These are phyloP conservation scores for Trichosanthes cucumerina DNA, from an alignment of 306 rosid species.

Conservation along the genomic window DNA sequence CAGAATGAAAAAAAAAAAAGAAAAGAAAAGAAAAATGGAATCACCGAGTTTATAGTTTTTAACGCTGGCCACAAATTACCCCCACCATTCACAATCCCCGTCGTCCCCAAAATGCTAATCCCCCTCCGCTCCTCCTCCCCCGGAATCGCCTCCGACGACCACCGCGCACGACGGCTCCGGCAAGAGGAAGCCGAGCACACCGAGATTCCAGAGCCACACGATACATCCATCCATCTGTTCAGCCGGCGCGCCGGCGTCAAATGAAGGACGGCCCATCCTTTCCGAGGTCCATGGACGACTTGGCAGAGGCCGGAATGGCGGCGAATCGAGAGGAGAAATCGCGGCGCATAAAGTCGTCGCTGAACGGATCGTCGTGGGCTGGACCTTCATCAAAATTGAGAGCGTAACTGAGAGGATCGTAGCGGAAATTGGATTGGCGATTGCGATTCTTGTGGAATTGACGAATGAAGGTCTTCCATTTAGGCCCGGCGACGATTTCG, in stretches of 20 bases:
- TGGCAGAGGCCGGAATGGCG: constrained; percentile 32
- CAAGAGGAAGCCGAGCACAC: background rate
- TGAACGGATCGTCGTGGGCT: constrained; percentile 9
- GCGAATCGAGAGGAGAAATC: constrained; percentile 54
- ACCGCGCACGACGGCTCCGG: background rate
- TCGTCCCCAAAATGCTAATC: background rate
- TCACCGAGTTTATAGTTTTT: background rate
- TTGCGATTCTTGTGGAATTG: constrained; percentile 26
- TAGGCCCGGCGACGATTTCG: constrained; percentile 55
- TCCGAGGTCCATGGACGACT: constrained; percentile 35
- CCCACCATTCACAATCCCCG: background rate
- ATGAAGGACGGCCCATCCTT: constrained; percentile 26
- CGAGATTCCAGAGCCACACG: background rate
- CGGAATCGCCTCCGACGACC: background rate
- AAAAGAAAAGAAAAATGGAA: background rate
- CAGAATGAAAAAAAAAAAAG: too few species aligned
- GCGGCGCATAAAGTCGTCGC: constrained; percentile 12
- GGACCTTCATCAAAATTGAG: constrained; percentile 58
- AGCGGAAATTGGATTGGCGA: constrained; percentile 24
- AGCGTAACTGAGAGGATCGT: constrained; percentile 57
- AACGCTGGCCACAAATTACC: background rate
- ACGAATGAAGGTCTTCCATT: constrained; percentile 69
- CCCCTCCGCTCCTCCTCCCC: background rate
- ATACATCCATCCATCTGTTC: background rate
- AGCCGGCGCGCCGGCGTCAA: constrained; percentile 8